Percentiles rank a stretch among this genome's conserved stretches.
These are phyloP conservation scores for Fraxinus xanthoxyloides DNA, from an alignment of 305 asterid genomes.

Conservation along the genomic window DNA sequence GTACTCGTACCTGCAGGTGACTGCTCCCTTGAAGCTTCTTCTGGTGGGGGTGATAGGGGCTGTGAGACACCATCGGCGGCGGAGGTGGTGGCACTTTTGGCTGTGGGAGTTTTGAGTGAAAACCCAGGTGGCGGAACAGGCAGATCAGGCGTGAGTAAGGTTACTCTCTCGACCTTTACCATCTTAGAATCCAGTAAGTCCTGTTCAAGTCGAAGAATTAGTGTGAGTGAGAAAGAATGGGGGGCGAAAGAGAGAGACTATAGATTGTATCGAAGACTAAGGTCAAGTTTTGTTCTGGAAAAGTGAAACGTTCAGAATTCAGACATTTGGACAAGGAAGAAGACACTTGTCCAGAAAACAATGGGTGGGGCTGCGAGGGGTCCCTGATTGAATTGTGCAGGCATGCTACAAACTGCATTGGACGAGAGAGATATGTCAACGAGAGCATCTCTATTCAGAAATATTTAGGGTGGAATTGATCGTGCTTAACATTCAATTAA, in stretches of 20 bases:
- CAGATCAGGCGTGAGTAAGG: not conserved
- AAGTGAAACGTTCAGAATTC: not conserved
- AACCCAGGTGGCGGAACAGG: slow-evolving; percentile 1
- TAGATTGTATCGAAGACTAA: not conserved
- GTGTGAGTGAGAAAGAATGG: not conserved
- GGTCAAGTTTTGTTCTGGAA: not conserved
- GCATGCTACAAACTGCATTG: not conserved
- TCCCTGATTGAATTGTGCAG: not conserved
- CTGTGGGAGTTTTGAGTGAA: not conserved
- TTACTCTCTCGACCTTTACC: slow-evolving; percentile 1
- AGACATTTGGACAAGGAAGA: not conserved
- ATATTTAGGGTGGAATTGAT: no score
- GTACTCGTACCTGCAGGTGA: not conserved
- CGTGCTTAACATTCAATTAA: no score
- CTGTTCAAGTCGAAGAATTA: not conserved
- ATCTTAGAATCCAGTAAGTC: not conserved
- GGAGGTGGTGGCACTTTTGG: not conserved
- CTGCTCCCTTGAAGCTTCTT: not conserved
- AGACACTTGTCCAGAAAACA: not conserved
- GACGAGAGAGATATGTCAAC: not conserved
- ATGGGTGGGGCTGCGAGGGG: not conserved
- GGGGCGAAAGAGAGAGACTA: not conserved
- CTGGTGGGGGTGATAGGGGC: slow-evolving; percentile 1
- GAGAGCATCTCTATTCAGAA: not conserved
- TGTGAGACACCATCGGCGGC: not conserved